These are phyloP conservation scores for Sporormia fimetaria DNA, from an alignment of 495 filamentous ascomycete species.

Conservation along the genomic window DNA sequence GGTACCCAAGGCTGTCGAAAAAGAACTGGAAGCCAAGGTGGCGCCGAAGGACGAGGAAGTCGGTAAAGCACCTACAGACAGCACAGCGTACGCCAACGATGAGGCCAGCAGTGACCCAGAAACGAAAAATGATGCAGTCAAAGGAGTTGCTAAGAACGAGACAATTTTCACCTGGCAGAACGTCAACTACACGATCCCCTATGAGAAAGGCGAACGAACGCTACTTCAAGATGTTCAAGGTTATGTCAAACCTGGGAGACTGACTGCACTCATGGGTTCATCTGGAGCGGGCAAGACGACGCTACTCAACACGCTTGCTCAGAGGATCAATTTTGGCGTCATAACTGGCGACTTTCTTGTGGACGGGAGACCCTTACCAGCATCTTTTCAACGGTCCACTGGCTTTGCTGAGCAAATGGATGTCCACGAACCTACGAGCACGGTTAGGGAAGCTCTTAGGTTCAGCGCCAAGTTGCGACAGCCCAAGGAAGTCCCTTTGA, in stretches of 20 bases:
- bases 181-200: slow-evolving; percentile 64
- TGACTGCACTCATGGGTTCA: slow-evolving; percentile 60
- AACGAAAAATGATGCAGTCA: slow-evolving; percentile 24
- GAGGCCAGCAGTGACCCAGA: slow-evolving; percentile 24
- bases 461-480: slow-evolving; percentile 51
- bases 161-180: slow-evolving; percentile 71
- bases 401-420: slow-evolving; percentile 54
- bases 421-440: slow-evolving; percentile 46
- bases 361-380: slow-evolving; percentile 36
- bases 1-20: slow-evolving; percentile 42
- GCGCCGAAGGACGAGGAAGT: slow-evolving; percentile 41
- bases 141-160: slow-evolving; percentile 45
- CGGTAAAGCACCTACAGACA: slow-evolving; percentile 28
- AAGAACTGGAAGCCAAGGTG: slow-evolving; percentile 36
- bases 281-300: slow-evolving; percentile 64
- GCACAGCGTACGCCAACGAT: slow-evolving; percentile 24
- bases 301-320: slow-evolving; percentile 50
- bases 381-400: slow-evolving; percentile 31
- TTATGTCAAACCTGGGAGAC: slow-evolving; percentile 57
- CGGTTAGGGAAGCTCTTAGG: slow-evolving; percentile 50
- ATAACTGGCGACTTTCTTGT: slow-evolving; percentile 46
- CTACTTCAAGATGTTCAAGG: slow-evolving; percentile 55
- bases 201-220: slow-evolving; percentile 45
- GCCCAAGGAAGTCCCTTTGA: slow-evolving; percentile 36
- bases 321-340: slow-evolving; percentile 43